These are phyloP conservation scores for Trapa bicornis DNA, from an alignment of 345 rosid genomes.

Conservation along the genomic window DNA sequence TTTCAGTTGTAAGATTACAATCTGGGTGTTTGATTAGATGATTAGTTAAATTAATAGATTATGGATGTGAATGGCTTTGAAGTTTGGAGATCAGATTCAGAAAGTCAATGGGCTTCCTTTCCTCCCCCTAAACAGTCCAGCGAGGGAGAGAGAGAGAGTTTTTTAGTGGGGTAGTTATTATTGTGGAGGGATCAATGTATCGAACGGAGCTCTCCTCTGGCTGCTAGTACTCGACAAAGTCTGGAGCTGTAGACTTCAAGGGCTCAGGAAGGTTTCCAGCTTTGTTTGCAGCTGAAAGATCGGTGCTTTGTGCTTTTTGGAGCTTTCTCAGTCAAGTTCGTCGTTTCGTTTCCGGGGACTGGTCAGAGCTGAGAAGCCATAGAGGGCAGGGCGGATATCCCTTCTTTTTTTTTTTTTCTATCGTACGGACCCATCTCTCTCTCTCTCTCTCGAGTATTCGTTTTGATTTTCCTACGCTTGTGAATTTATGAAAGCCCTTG, in stretches of 20 bases:
- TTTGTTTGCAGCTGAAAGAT: background rate
- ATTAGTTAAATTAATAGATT: background rate
- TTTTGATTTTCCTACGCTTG: background rate
- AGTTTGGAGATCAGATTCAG: background rate
- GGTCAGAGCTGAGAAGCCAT: background rate
- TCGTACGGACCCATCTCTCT: background rate
- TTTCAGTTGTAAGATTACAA: too few species aligned
- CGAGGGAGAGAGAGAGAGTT: slow-evolving; percentile 5
- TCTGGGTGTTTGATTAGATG: too few species aligned
- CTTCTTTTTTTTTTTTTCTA: background rate
- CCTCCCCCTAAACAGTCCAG: background rate
- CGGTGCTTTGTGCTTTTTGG: slow-evolving; percentile 2
- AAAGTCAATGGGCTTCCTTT: slow-evolving; percentile 13
- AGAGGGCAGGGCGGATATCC: background rate
- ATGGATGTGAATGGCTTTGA: background rate
- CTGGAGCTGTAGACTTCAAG: background rate
- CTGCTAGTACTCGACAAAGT: background rate
- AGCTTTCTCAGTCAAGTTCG: background rate
- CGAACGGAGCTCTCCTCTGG: background rate
- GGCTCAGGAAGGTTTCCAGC: background rate
- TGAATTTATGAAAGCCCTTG: background rate
- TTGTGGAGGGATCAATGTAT: background rate
- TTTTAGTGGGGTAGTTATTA: background rate
- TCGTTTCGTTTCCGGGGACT: background rate
- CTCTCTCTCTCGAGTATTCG: background rate